Evolutionary conservation across 192 early-diverging fungal species (phyloP).

Genomic region (Lobosporangium transversale): DNA sequence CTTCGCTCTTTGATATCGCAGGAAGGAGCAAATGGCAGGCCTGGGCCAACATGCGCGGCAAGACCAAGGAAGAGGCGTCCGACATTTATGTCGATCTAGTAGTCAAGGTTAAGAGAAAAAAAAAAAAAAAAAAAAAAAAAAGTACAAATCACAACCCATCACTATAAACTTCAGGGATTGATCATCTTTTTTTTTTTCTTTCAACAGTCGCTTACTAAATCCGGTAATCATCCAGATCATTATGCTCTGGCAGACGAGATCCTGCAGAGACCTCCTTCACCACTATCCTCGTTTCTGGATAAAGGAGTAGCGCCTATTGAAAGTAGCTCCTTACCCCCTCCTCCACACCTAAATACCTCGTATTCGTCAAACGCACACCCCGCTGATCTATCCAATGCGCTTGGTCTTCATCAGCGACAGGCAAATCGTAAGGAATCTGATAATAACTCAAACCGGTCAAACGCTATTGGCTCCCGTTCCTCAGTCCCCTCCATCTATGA

Average conservation of each 20-base stretch:
- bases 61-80: constrained; percentile 19
- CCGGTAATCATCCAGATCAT: constrained; percentile 41
- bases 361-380: neutral
- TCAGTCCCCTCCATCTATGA: constrained; percentile 46
- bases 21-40: constrained; percentile 53
- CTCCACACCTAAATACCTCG: neutral
- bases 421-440: constrained; percentile 19
- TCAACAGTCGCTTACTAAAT: constrained; percentile 28
- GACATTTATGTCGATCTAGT: constrained; percentile 40
- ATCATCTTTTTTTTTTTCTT: too few relatives aligned
- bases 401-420: neutral
- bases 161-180: neutral
- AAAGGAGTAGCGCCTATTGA: constrained; percentile 32
- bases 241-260: constrained; percentile 35
- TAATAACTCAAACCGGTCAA: constrained; percentile 24
- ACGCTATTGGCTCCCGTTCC: constrained; percentile 11
- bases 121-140: too few relatives aligned
- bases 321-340: neutral
- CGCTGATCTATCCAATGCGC: neutral
- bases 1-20: constrained; percentile 42
- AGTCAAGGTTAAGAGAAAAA: too few relatives aligned
- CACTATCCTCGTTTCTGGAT: constrained; percentile 10
- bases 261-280: constrained; percentile 28
- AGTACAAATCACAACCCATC: neutral
- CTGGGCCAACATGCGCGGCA: constrained; percentile 51